A percentile compares a stretch with the other conserved stretches of the same genome.
Conservation (phyloP, 163 green algal genomes). For the Chlamydomonas reinhardtii region DNA sequence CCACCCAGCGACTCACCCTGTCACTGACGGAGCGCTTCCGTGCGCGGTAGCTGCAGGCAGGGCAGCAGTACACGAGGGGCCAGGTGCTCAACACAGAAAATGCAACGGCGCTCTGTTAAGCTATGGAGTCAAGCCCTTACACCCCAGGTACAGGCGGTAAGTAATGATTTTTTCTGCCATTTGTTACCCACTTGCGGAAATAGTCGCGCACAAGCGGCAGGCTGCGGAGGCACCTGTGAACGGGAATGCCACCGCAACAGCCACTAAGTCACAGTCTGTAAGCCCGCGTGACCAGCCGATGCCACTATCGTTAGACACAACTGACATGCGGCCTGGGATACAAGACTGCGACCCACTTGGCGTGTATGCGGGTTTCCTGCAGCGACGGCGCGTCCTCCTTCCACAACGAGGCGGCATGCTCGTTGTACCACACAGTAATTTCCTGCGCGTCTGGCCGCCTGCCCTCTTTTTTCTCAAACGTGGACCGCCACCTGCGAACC, state of each 20-base stretch:
- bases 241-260: too few relatives aligned
- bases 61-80: neutral
- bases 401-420: conserved; percentile 52
- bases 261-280: too few relatives aligned
- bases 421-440: conserved; percentile 60
- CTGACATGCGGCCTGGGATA: too few relatives aligned
- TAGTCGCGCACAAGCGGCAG: conserved; percentile 62
- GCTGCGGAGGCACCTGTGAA: conserved; percentile 51
- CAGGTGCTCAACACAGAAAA: too few relatives aligned
- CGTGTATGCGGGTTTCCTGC: conserved; percentile 68
- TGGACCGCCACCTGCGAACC: too few relatives aligned
- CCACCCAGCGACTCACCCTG: neutral
- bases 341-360: conserved; percentile 55
- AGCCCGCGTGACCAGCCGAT: too few relatives aligned
- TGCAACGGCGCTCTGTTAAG: too few relatives aligned
- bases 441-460: conserved; percentile 57
- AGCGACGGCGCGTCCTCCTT: conserved; percentile 54
- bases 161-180: too few relatives aligned
- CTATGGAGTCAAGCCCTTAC: too few relatives aligned
- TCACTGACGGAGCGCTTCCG: conserved; percentile 55
- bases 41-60: conserved; percentile 54
- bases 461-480: neutral
- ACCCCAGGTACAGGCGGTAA: too few relatives aligned
- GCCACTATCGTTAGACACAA: too few relatives aligned
- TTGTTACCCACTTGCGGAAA: conserved; percentile 27